Evolutionary conservation across 352 stramenopile species (phyloP), one percentile per base, ranked within the genome.

Genomic region (Chrysophaeum taylorii): DNA sequence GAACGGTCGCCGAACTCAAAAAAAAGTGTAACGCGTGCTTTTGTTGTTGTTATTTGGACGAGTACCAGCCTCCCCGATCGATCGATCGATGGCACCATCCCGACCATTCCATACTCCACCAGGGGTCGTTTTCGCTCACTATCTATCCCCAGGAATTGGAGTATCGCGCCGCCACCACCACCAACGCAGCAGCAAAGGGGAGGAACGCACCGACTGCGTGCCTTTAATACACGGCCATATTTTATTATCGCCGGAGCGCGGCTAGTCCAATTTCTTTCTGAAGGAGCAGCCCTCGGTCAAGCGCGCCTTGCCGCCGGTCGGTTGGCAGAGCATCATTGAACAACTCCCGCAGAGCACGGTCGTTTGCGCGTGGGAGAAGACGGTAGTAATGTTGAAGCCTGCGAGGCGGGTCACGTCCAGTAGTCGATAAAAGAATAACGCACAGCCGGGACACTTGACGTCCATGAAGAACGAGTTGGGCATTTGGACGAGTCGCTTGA

Each of bases 311-410:
- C 94, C 94, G 69, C 95, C 95, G 61, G 94, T 98, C 57, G 95
- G 95, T 85, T 97, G 90, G 89, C 94, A 98, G 69, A 99, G 87
- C 85, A 98, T 96, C 70, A 97, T 92, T 74, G 94, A 96, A 88
- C 95, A 99, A 60, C 76, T 79, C 25, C 90, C 91, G 79, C 94
- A 98, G 50, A 98, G 80, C 66, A 98, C 94, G 69, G 98, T 93
- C 54, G 92, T 97, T 87, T 99, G 94, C 70, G 94, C 94, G 81
- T 99, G 95, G 77, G 84, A 96, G 85, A 99, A 99, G 69, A 99
- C 94, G 63, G 94, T 98, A 54, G 94, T 99, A 84, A 99, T 99
- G 87, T 98, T 97, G 86, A 98, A 98, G 91, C 96, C 99, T 80
- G 94, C 94, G 57, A 93, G 94, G 87, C 96, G 99, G 84, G 98